These are phyloP conservation scores for Clarireedia paspali DNA, from an alignment of 2,329 filamentous ascomycete genomes.

Conservation along the genomic window DNA sequence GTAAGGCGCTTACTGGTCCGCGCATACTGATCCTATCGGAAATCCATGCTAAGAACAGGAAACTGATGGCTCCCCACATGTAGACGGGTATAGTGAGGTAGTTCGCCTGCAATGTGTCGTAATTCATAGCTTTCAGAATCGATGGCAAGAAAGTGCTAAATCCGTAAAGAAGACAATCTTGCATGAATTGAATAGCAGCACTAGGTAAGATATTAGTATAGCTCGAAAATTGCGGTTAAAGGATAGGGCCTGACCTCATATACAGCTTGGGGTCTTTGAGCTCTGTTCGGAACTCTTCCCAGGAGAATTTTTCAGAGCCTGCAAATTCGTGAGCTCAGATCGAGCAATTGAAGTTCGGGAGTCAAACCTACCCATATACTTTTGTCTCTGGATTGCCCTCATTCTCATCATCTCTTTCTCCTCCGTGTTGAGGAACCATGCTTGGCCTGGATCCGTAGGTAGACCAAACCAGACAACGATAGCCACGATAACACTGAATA, in stretches of 20 bases:
- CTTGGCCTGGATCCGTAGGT: conserved; percentile 38
- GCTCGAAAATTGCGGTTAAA: not conserved
- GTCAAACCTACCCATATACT: conserved; percentile 30
- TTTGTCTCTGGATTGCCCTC: conserved; percentile 36
- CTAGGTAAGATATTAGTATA: conserved; percentile 21
- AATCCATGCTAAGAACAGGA: conserved; percentile 37
- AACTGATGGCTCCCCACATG: conserved; percentile 39
- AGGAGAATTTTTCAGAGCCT: conserved; percentile 39
- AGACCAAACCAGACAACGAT: conserved; percentile 39
- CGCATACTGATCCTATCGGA: conserved; percentile 34
- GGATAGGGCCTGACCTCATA: conserved; percentile 23
- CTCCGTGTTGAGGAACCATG: conserved; percentile 41
- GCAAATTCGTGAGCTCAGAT: not conserved
- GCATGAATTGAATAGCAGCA: conserved; percentile 21
- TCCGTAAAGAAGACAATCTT: conserved; percentile 34
- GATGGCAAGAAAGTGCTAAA: conserved; percentile 51
- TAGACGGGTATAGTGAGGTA: conserved; percentile 51
- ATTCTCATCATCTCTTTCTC: conserved; percentile 44
- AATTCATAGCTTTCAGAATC: conserved; percentile 46
- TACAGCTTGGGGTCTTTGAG: conserved; percentile 44
- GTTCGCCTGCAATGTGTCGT: conserved; percentile 42
- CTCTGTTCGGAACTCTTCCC: conserved; percentile 41
- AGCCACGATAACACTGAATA: conserved; percentile 36
- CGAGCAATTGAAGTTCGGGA: not conserved
- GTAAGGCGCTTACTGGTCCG: conserved; percentile 9